Evolutionary conservation across 331 rosid genomes (phyloP), one percentile per base, ranked within the genome.

Genomic region (Quercus phellos): DNA sequence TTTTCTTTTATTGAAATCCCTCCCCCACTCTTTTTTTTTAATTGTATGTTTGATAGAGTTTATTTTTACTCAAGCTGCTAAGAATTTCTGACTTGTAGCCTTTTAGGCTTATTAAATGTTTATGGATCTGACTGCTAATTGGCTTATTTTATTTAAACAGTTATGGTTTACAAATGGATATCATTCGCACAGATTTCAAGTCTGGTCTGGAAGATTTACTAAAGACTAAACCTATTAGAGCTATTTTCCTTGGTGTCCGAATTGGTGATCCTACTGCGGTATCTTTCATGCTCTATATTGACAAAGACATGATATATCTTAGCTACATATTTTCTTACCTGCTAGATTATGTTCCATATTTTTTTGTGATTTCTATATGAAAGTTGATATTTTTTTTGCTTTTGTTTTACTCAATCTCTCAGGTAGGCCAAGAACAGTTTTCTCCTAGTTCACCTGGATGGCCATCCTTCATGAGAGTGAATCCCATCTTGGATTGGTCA

Each of bases 211-310:
- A 94, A 90, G 85, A 87, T 81, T 86, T 94, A 84, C 83, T 94
- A 21, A 92, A 90, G 73, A 75, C 82, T 27, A 91, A 84, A 56
- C 99, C 97, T 46, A 82, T 94, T 69, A 86, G 93, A 84, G 99
- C 97, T 74, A 92, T 92, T 87, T 92, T 94, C 80, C 97, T 94
- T 64, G 99, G 99, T 72, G 98, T 91, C 61, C 94, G 96, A 70
- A 92, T 92, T 21, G 99, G 98, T 70, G 98, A 94, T 84, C 99
- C 99, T 82, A 92, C 99, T 18, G 97, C 97, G 90, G 97, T 94
- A 92, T 75, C 55, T 30, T 77, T 73, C 38, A 71, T 78, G 75
- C 56, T 70, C 69, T 64, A 59, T 74, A 63, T 83, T 19, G 24
- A 60, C 24, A 54, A 46, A 53, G 64, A 10, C 35, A 5, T 18